These are phyloP conservation scores for Tephrocybe sp. DNA, from an alignment of 768 basidiomycete species.

Conservation along the genomic window DNA sequence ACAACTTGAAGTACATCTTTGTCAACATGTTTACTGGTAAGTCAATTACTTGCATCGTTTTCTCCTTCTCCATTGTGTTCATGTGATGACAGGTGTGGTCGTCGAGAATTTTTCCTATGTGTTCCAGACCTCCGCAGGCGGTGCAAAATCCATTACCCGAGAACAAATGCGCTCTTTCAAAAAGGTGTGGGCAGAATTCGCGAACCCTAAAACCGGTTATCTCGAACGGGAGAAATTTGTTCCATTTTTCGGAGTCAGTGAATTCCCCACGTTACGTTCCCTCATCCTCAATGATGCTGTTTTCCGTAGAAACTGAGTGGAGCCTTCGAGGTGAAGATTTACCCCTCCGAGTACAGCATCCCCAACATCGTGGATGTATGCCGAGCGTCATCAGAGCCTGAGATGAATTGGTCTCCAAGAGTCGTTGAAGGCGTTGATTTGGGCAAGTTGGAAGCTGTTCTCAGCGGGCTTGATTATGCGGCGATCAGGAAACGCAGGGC, in stretches of 20 bases:
- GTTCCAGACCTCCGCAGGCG: constrained; percentile 80
- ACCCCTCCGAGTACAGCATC: constrained; percentile 67
- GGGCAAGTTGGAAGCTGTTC: constrained; percentile 50
- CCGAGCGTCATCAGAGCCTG: constrained; percentile 32
- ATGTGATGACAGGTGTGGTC: constrained; percentile 62
- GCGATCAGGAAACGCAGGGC: constrained; percentile 64
- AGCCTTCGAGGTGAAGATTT: constrained; percentile 85
- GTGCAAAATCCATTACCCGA: constrained; percentile 78
- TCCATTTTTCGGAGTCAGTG: constrained; percentile 77
- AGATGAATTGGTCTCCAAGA: constrained; percentile 30
- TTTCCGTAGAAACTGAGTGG: constrained; percentile 70
- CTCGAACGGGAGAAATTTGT: constrained; percentile 69
- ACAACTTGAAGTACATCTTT: constrained; percentile 80
- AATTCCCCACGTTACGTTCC: neutral
- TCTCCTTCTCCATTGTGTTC: neutral
- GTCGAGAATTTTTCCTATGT: constrained; percentile 97
- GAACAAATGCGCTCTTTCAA: constrained; percentile 95
- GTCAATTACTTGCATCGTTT: constrained; percentile 5
- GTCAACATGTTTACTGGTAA: constrained; percentile 92
- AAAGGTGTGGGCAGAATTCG: constrained; percentile 87
- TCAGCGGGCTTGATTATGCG: constrained; percentile 64
- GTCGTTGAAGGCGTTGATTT: constrained; percentile 60
- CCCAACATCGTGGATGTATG: constrained; percentile 55
- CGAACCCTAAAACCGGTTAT: constrained; percentile 75
- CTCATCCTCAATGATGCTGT: neutral